Conservation (phyloP, 1,284 basidiomycete species). For the Cryptococcus amylolentus region DNA sequence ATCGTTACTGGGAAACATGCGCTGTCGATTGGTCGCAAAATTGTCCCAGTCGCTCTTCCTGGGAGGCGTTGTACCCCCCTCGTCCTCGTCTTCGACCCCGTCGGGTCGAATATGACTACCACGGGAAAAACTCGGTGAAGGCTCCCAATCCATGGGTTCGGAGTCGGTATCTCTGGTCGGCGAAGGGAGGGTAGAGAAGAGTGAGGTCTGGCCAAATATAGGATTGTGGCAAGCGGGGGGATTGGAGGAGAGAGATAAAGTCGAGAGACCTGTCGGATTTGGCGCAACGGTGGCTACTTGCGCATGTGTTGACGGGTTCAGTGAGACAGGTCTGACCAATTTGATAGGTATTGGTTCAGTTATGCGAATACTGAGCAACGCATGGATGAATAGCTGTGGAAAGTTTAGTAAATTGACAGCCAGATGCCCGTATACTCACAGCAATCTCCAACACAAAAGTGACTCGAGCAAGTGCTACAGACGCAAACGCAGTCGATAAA, state of each 20-base stretch:
- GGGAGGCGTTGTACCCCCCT: neutral
- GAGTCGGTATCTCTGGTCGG: neutral
- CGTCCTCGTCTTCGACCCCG: slow-evolving; percentile 10
- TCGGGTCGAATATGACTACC: slow-evolving; percentile 8
- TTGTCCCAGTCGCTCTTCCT: slow-evolving; percentile 32
- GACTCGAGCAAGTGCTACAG: neutral
- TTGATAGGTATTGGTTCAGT: slow-evolving; percentile 22
- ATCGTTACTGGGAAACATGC: slow-evolving; percentile 36
- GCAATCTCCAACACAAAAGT: slow-evolving; percentile 14
- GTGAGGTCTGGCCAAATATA: slow-evolving; percentile 36
- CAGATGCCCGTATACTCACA: slow-evolving; percentile 10
- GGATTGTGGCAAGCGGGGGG: slow-evolving; percentile 14
- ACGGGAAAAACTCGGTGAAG: slow-evolving; percentile 15
- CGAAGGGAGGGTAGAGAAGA: slow-evolving; percentile 3
- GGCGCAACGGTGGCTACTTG: neutral
- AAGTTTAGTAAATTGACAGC: neutral
- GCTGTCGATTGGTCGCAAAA: slow-evolving; percentile 37
- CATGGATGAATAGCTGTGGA: slow-evolving; percentile 21
- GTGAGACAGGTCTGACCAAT: slow-evolving; percentile 22
- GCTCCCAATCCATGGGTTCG: slow-evolving; percentile 45
- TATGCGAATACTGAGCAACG: slow-evolving; percentile 18
- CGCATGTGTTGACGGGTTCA: slow-evolving; percentile 5
- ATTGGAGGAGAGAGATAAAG: slow-evolving; percentile 6
- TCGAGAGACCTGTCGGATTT: slow-evolving; percentile 2
- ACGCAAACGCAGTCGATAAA: neutral